Evolutionary conservation across 78 protist genomes (phyloP).

Genomic region (Dictyostelium discoideum): dicty_2.7 NC_007091.3:4819501-4820000

Average conservation of each 20-base stretch:
- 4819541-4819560: background rate
- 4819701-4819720: background rate
- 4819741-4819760: background rate
- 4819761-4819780: background rate
- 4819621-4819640: background rate
- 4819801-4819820: background rate
- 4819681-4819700: background rate
- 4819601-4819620: conserved; percentile 1
- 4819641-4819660: background rate
- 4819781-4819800: background rate
- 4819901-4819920: background rate
- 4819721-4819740: background rate
- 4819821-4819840: background rate
- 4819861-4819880: background rate
- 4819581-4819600: background rate
- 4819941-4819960: background rate
- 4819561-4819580: background rate
- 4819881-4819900: background rate
- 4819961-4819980: background rate
- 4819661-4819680: background rate
- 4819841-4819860: background rate
- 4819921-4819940: background rate
- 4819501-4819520: background rate
- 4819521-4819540: background rate
- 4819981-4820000: background rate